Percentiles rank a stretch among this genome's conserved stretches.
phyloP scores from a whole-genome alignment of 352 stramenopile genomes.

The Thraustochytrium sp. region DNA sequence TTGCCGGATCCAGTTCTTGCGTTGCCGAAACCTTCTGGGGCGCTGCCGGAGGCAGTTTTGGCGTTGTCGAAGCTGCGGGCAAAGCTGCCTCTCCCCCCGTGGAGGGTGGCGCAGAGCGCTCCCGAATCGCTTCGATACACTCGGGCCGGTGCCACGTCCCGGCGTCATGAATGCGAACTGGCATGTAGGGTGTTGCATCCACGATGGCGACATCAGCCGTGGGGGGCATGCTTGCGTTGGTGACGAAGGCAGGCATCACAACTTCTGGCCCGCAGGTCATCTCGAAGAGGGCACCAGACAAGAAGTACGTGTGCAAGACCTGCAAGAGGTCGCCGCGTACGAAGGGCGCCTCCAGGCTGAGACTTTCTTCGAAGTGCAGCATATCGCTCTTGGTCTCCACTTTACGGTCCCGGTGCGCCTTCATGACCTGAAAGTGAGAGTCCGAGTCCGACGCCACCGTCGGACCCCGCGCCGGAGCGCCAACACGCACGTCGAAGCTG shows the following conservation, averaged over 20 bases:
- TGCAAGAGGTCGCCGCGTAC: background rate
- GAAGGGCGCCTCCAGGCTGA: constrained; percentile 15
- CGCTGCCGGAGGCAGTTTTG: background rate
- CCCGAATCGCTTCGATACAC: background rate
- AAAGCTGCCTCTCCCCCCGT: background rate
- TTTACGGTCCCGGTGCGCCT: background rate
- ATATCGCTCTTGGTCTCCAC: no score
- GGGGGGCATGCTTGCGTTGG: background rate
- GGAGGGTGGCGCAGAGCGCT: background rate
- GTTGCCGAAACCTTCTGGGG: no score
- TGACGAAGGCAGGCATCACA: background rate
- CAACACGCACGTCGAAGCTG: background rate
- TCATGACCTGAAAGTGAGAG: background rate
- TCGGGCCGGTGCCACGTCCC: background rate
- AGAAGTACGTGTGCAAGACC: background rate
- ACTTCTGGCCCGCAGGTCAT: background rate
- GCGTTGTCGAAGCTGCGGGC: background rate
- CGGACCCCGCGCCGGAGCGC: background rate
- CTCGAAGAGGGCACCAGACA: background rate
- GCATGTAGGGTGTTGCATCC: background rate
- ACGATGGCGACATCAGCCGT: background rate
- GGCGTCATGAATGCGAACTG: background rate
- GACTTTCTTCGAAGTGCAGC: background rate
- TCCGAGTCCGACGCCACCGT: background rate
- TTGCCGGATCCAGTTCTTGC: no score